Evolutionary conservation across 2,329 filamentous ascomycete species (phyloP), one percentile per base, ranked within the genome.

Genomic region (Paecilomyces dactylethromorphus): DNA sequence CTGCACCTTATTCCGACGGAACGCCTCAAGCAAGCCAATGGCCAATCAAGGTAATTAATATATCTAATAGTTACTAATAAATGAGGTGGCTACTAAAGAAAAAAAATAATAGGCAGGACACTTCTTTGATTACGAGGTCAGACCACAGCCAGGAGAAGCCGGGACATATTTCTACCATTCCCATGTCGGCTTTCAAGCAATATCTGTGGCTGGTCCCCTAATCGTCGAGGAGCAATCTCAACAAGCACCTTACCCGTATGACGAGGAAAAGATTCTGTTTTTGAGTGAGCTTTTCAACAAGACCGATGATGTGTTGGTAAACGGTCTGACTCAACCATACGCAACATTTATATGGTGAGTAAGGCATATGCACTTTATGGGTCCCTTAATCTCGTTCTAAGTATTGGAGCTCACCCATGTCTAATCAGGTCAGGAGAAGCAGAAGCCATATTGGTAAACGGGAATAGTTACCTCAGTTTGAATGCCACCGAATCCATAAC

Each of bases 81-180:
- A 5, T 7, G 35, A 45, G 18, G 35, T 6, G 15, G 15, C 8
- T n/a, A 45, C 35, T 45, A n/a, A 45, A 18, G 6, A n/a, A 7
- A 15, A 15, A 5, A 26, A n/a, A 5, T n/a, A 18, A 18, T 80
- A 83, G 0, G 79, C 84, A 0, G 71, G 76, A 0, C 78, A 83
- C 59, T 89, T 83, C 71, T 89, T 89, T 69, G 87, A 89, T 72
- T 89, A 89, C 66, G 85, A 89, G 65, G 72, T 89, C 3, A 77
- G 78, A 15, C 80, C 84, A 0, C 70, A 81, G 3, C 51, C 68
- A 1, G 81, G 79, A 5, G 80, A 84, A 57, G 81, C 83, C 0
- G 87, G 86, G 3, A 84, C 85, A 0, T 89, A 87, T 66, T 88
- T 86, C 67, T 89, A 88, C 65, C 86, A 89, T 66, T 87, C 85